Evolutionary conservation across 805 yeast species (phyloP).

Genomic region (Soucietia sequanensis): DNA sequence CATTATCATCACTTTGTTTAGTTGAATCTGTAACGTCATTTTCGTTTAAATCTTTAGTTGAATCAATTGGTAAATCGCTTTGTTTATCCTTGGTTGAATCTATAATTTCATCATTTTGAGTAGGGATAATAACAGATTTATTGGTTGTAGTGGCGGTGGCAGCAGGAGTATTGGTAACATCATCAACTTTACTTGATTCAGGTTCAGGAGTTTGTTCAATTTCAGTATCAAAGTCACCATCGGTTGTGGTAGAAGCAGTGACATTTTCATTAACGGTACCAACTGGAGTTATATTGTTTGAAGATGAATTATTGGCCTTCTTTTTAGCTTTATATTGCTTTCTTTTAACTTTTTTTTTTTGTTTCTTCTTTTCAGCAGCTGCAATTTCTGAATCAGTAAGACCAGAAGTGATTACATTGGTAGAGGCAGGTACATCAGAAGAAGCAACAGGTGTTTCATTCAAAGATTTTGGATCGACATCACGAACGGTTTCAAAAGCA

Average conservation of each 20-base stretch:
- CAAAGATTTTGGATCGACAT: constrained; percentile 48
- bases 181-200: constrained; percentile 3
- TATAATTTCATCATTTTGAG: too few relatives aligned
- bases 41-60: too few relatives aligned
- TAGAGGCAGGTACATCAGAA: too few relatives aligned
- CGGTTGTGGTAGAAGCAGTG: constrained; percentile 11
- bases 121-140: too few relatives aligned
- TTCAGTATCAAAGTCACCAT: too few relatives aligned
- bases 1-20: constrained; percentile 3
- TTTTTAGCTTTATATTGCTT: constrained; percentile 42
- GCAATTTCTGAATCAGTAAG: constrained; percentile 25
- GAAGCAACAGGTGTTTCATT: constrained; percentile 34
- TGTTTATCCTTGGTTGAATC: constrained; percentile 2
- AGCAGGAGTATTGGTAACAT: neutral
- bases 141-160: constrained; percentile 1
- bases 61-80: too few relatives aligned
- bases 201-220: constrained; percentile 21
- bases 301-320: constrained; percentile 25
- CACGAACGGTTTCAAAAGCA: constrained; percentile 59
- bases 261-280: constrained; percentile 14
- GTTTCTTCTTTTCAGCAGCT: constrained; percentile 39
- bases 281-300: constrained; percentile 16
- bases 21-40: constrained; percentile 15
- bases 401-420: too few relatives aligned
- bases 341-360: constrained; percentile 45